phyloP scores from a whole-genome alignment of 2,329 filamentous ascomycete genomes.

The Fusarium chaquense region DNA sequence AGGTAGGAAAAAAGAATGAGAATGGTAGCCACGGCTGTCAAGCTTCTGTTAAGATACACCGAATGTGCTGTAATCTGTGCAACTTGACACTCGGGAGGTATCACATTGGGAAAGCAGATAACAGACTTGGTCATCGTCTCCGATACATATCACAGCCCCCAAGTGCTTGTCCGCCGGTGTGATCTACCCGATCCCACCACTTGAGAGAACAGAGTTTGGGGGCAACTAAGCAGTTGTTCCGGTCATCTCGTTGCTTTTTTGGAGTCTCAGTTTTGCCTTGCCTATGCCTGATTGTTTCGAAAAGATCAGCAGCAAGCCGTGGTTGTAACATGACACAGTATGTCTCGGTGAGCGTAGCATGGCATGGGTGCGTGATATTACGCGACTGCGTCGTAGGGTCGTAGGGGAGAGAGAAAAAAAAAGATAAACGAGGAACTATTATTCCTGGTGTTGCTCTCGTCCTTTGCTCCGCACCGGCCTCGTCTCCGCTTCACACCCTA shows the following conservation, averaged over 20 bases:
- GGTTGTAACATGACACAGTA: background rate
- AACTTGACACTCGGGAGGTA: conserved; percentile 2
- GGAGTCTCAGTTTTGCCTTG: conserved; percentile 1
- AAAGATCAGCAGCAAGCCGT: background rate
- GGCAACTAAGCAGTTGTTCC: background rate
- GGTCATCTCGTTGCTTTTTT: conserved; percentile 7
- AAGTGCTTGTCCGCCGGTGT: conserved; percentile 5
- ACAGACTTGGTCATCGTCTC: conserved; percentile 3
- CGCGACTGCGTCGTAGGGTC: background rate
- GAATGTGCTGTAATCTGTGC: background rate
- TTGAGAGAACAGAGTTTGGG: conserved; percentile 14
- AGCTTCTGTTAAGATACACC: conserved; percentile 8
- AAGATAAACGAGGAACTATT: conserved; percentile 4
- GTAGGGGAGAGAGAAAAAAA: background rate
- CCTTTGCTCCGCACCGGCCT: conserved; percentile 44
- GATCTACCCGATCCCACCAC: conserved; percentile 8
- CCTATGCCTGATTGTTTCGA: background rate
- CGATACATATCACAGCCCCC: conserved; percentile 2
- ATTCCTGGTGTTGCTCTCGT: conserved; percentile 30
- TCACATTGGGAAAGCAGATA: conserved; percentile 11
- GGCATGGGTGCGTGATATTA: background rate
- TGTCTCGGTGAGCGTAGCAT: background rate
- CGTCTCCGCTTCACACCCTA: conserved; percentile 37
- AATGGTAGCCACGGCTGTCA: conserved; percentile 9
- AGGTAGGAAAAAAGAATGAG: conserved; percentile 1